Percentiles rank a stretch among this genome's conserved stretches.
phyloP scores from a whole-genome alignment of 202 grass and related monocot genomes.

The Carex arenaria region DNA sequence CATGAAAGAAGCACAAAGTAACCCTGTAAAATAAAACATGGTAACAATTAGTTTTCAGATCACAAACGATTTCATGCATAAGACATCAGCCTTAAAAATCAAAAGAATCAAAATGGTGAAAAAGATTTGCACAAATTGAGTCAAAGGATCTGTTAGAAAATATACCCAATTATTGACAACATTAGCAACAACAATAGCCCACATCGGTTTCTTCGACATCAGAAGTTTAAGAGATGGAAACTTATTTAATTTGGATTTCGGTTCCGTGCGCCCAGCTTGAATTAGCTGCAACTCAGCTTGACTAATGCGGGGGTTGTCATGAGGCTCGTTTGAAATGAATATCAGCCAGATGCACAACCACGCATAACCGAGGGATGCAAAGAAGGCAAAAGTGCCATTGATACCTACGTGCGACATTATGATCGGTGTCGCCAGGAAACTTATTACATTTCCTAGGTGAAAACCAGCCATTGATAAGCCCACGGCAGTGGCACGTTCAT shows the following conservation, averaged over 20 bases:
- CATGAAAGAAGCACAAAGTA: conserved; percentile 94
- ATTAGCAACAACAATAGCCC: conserved; percentile 81
- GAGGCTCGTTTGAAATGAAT: conserved; percentile 71
- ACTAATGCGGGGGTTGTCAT: conserved; percentile 65
- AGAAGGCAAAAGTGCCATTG: conserved; percentile 62
- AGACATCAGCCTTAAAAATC: not conserved
- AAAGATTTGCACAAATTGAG: not conserved
- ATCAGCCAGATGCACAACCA: conserved; percentile 68
- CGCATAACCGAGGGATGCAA: conserved; percentile 62
- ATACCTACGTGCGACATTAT: conserved; percentile 78
- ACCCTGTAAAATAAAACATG: conserved; percentile 42
- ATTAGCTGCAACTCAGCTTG: conserved; percentile 75
- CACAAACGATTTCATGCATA: not conserved
- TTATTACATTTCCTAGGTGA: conserved; percentile 94
- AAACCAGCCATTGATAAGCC: conserved; percentile 94
- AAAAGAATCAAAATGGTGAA: not conserved
- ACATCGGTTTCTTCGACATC: conserved; percentile 56
- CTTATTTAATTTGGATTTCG: conserved; percentile 41
- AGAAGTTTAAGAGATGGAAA: conserved; percentile 54
- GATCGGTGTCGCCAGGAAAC: conserved; percentile 72
- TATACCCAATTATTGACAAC: conserved; percentile 94
- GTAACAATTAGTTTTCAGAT: not conserved
- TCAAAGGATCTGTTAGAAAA: not conserved
- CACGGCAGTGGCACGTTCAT: conserved; percentile 84
- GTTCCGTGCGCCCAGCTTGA: conserved; percentile 55